Evolutionary conservation across 257 asterid genomes (phyloP).

Genomic region (Plantago elongata): DNA sequence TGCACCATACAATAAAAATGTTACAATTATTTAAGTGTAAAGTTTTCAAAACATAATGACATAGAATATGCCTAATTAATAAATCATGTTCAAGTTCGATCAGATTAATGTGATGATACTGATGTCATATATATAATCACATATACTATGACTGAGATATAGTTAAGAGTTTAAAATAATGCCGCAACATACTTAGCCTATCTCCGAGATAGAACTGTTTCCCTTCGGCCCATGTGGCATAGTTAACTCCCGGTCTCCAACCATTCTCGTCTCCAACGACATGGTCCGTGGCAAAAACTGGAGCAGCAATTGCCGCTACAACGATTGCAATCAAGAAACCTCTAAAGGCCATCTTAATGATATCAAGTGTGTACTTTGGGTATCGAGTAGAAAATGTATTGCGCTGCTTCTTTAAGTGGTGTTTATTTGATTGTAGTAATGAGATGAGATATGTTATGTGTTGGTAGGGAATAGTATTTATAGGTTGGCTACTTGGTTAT

Average conservation of each 20-base stretch:
- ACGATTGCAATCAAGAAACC: conserved; percentile 16
- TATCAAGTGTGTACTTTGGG: too few relatives aligned
- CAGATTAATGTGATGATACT: too few relatives aligned
- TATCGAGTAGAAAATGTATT: too few relatives aligned
- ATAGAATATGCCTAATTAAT: too few relatives aligned
- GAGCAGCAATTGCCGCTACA: conserved; percentile 16
- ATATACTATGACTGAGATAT: not conserved
- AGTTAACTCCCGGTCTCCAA: conserved; percentile 26
- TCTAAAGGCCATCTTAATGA: conserved; percentile 23
- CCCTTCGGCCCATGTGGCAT: conserved; percentile 27
- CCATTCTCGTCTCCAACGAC: conserved; percentile 37
- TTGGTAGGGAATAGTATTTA: too few relatives aligned
- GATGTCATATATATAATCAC: not conserved
- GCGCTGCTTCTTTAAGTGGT: too few relatives aligned
- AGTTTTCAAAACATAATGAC: too few relatives aligned
- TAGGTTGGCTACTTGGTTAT: too few relatives aligned
- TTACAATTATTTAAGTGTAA: not conserved
- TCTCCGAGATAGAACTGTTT: conserved; percentile 30
- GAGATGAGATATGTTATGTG: too few relatives aligned
- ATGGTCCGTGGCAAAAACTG: conserved; percentile 27
- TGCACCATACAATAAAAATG: conserved; percentile 3
- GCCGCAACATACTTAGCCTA: conserved; percentile 18
- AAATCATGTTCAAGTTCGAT: too few relatives aligned
- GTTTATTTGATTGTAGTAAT: too few relatives aligned
- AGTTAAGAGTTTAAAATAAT: not conserved